Base-by-base conservation (phyloP, 768 basidiomycete genomes). In the Serpula lacrymans region DNA sequence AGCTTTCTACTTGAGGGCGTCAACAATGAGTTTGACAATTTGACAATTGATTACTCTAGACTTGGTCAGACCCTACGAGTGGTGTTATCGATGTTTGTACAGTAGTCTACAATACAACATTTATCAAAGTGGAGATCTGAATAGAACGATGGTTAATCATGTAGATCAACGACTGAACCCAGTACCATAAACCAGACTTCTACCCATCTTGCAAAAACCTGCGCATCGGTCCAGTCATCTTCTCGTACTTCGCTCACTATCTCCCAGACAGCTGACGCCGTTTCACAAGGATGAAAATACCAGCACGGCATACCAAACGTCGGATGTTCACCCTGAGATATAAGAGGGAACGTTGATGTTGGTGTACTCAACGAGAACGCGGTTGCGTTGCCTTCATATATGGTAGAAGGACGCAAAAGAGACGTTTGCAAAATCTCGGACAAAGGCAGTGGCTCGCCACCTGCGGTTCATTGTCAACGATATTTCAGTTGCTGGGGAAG, bases 261-360 rank as follows among this genome's bases (percentile, higher is more conserved):
- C 61, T 94, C 91, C 17, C 67, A 64, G 1, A 95, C 77, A 1
- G 80, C 77, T 24, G 60, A 61, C 8, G 72, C 71, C 3, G 82
- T 86, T 58, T 88, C 81, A 57, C 92, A 95, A 8, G 92, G 92
- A 57, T 95, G 92, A 27, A 95, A 67, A 53, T 82, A 89, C 89
- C 89, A 95, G 41, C 78, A 82, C 7, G 83, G 81, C 2, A 67
- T 77, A 16, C 80, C 83, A 22, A 86, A 69, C 5, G 72, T 78
- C 0, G 90, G 92, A 52, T 94, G 92, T 42, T 95, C 92, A 7
- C 87, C 87, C 51, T 90, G 88, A 10, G 90, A 88, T 8, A 95
- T 63, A 16, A 93, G 59, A 8, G 92, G 88, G 52, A 91, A 85
- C 5, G 77, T 59, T 2, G 77, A 69, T 10, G 58, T 61, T 2